These are phyloP conservation scores for Bondarzewia mesenterica DNA, from an alignment of 1,284 basidiomycete genomes.

Conservation along the genomic window DNA sequence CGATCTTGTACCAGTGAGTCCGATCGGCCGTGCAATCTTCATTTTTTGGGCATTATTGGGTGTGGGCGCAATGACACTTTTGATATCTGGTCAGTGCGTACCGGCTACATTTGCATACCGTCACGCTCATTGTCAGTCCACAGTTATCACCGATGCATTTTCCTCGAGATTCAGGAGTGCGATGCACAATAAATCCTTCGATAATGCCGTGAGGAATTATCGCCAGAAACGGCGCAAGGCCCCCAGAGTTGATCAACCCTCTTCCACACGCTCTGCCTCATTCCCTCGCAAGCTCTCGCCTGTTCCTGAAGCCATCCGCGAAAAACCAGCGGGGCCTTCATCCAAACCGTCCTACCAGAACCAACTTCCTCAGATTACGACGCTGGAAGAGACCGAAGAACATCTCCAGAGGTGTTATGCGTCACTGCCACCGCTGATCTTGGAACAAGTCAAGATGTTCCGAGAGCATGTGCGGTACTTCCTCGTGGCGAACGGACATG, in stretches of 20 bases:
- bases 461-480: slow-evolving; percentile 40
- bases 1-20: slow-evolving; percentile 52
- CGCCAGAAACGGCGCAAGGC: slow-evolving; percentile 4
- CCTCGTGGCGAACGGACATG: slow-evolving; percentile 15
- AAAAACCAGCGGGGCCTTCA: background rate
- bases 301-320: slow-evolving; percentile 3
- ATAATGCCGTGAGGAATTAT: slow-evolving; percentile 11
- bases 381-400: slow-evolving; percentile 16
- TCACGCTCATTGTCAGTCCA: slow-evolving; percentile 6
- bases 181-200: slow-evolving; percentile 10
- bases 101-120: slow-evolving; percentile 6
- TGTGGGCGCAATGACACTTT: slow-evolving; percentile 67
- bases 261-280: background rate
- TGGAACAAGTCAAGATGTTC: slow-evolving; percentile 37
- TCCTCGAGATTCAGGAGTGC: slow-evolving; percentile 11
- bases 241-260: background rate
- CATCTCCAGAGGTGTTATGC: slow-evolving; percentile 32
- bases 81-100: slow-evolving; percentile 54
- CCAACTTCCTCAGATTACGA: slow-evolving; percentile 1
- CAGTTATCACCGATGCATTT: slow-evolving; percentile 58
- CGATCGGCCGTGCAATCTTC: slow-evolving; percentile 70
- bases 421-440: slow-evolving; percentile 37
- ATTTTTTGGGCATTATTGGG: slow-evolving; percentile 77
- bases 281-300: slow-evolving; percentile 1
- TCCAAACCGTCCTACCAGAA: background rate